Base-by-base conservation (phyloP, 1,284 basidiomycete species). In the Melampsora larici-populina region DNA sequence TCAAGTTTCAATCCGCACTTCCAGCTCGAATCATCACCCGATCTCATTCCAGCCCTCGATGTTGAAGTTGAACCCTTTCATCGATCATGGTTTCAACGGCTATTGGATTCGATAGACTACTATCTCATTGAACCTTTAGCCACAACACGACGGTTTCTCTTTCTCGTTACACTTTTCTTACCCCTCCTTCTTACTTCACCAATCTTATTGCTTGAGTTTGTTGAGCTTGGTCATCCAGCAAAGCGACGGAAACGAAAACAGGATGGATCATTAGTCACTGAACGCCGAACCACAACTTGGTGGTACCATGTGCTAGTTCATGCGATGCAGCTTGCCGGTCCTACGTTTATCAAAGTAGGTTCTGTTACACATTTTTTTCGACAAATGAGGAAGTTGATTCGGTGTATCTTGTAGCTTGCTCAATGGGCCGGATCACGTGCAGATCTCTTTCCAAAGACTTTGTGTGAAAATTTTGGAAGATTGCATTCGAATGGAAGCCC, bases 401-500 rank as follows among this genome's bases (percentile, higher is more conserved):
- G 43, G 43, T 15, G 15, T 21, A 68, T 49, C 1, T 29, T 70
- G 13, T 81, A 94, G 92, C 88, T 99, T 70, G 93, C 93, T 0
- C 97, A 99, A 88, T 99, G 97, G 97, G 97, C 97, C 0, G 97
- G 92, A 6, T 95, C 94, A 36, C 89, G 97, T 72, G 91, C 91
- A 65, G 97, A 99, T 84, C 86, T 99, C 6, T 99, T 99, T 85
- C 93, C 97, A 0, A 87, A 90, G n/a, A 85, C 89, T n/a, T 88
- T 99, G 5, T 99, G 97, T 84, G 88, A 92, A 78, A 88, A 89
- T 79, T 87, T 99, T 81, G 93, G 92, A 66, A 89, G 90, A 75
- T 86, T 98, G 18, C 97, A 99, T 83, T 97, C 95, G 2, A 91
- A 89, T 80, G 94, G 91, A 78, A 90, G 89, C 80, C 90, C 93